Evolutionary conservation across 2,329 filamentous ascomycete genomes (phyloP).

Genomic region (Diplodia corticola): DNA sequence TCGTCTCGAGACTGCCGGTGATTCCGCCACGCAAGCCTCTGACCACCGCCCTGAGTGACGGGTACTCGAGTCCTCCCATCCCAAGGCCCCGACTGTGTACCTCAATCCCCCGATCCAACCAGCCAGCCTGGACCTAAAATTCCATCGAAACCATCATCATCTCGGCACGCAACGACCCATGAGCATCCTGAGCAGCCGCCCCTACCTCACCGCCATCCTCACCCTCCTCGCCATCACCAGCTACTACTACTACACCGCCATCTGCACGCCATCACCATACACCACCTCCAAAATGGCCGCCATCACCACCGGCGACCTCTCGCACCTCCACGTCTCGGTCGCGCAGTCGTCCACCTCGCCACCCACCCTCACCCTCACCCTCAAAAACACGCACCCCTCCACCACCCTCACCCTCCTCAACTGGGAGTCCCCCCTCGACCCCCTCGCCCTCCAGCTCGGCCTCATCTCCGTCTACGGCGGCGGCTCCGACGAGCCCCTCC

Average conservation of each 20-base stretch:
- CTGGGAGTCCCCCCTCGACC: slow-evolving; percentile 46
- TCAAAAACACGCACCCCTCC: slow-evolving; percentile 39
- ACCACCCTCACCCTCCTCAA: slow-evolving; percentile 40
- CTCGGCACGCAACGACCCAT: slow-evolving; percentile 24
- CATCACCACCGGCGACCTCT: slow-evolving; percentile 36
- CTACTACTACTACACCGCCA: slow-evolving; percentile 29
- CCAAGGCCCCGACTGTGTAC: neutral
- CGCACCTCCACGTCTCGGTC: slow-evolving; percentile 34
- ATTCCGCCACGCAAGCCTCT: neutral
- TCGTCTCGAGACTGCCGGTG: neutral
- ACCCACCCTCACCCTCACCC: slow-evolving; percentile 37
- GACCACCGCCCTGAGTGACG: neutral
- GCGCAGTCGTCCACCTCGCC: slow-evolving; percentile 34
- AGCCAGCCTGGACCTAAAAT: neutral
- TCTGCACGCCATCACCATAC: slow-evolving; percentile 26
- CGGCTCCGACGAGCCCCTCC: slow-evolving; percentile 30
- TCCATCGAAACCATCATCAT: slow-evolving; percentile 24
- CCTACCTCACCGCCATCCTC: slow-evolving; percentile 43
- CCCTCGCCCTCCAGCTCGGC: slow-evolving; percentile 39
- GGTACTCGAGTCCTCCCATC: neutral
- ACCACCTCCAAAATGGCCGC: slow-evolving; percentile 37
- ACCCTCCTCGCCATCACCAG: slow-evolving; percentile 25
- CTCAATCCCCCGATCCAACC: neutral
- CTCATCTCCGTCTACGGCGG: slow-evolving; percentile 33
- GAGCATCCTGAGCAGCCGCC: neutral